These are phyloP conservation scores for Aspergillus indologenus DNA, from an alignment of 495 filamentous ascomycete genomes.

Conservation along the genomic window DNA sequence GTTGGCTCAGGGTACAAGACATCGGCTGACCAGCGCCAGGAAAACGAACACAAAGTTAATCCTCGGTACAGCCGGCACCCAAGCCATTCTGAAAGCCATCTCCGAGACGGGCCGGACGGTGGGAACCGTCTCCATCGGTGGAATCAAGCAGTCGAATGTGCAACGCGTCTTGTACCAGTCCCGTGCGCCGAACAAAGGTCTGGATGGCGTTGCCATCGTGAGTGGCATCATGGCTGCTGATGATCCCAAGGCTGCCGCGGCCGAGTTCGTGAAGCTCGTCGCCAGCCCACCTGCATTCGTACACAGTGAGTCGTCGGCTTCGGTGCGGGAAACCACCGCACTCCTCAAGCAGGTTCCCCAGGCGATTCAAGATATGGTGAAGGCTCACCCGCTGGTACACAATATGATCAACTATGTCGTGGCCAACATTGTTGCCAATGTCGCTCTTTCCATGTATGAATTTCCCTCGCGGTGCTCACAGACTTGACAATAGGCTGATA, in stretches of 20 bases:
- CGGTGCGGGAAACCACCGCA: slow-evolving; percentile 33
- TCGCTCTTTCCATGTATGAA: slow-evolving; percentile 67
- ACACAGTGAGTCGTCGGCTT: slow-evolving; percentile 15
- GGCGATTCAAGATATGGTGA: slow-evolving; percentile 57
- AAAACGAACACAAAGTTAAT: slow-evolving; percentile 74
- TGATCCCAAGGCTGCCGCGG: slow-evolving; percentile 59
- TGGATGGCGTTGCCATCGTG: slow-evolving; percentile 84
- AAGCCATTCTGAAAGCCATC: slow-evolving; percentile 62
- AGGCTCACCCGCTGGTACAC: slow-evolving; percentile 73
- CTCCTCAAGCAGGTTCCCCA: slow-evolving; percentile 47
- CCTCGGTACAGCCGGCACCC: slow-evolving; percentile 76
- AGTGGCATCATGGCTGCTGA: slow-evolving; percentile 79
- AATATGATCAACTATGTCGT: slow-evolving; percentile 97
- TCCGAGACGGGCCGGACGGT: slow-evolving; percentile 42
- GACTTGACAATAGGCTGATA: not conserved
- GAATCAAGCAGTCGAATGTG: slow-evolving; percentile 76
- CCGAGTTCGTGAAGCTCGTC: slow-evolving; percentile 52
- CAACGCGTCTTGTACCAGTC: slow-evolving; percentile 71
- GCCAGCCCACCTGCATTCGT: slow-evolving; percentile 48
- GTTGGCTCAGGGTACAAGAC: not conserved
- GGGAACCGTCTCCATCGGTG: slow-evolving; percentile 77
- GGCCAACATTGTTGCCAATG: slow-evolving; percentile 89
- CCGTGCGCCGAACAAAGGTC: slow-evolving; percentile 40
- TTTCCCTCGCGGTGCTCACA: not conserved
- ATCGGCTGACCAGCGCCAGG: slow-evolving; percentile 23